phyloP scores from a whole-genome alignment of 352 stramenopile genomes.

The Globisporangium echinulatum region DNA sequence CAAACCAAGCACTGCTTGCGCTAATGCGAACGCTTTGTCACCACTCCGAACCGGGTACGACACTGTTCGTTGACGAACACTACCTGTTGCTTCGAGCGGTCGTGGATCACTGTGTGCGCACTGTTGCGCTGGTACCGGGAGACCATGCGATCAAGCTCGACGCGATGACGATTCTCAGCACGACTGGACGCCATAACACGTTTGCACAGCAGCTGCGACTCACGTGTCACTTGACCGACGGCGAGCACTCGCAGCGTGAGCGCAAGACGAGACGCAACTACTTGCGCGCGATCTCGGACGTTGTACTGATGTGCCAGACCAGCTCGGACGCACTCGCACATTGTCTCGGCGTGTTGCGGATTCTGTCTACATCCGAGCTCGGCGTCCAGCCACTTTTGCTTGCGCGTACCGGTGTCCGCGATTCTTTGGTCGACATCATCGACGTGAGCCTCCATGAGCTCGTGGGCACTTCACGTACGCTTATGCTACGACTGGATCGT shows the following conservation, averaged over 20 bases:
- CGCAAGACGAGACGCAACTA: background rate
- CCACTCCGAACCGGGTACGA: background rate
- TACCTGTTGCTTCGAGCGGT: background rate
- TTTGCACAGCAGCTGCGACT: background rate
- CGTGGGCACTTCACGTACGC: constrained; percentile 2
- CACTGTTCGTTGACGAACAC: background rate
- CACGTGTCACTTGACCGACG: constrained; percentile 1
- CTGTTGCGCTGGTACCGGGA: constrained; percentile 2
- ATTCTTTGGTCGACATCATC: constrained; percentile 10
- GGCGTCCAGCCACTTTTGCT: constrained; percentile 1
- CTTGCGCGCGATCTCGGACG: constrained; percentile 5
- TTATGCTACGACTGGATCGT: constrained; percentile 1
- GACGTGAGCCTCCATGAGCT: background rate
- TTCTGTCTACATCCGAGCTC: constrained; percentile 3
- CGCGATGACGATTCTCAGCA: constrained; percentile 9
- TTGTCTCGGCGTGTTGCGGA: background rate
- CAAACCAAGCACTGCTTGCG: constrained; percentile 4
- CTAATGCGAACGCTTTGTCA: constrained; percentile 3
- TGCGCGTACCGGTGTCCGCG: background rate
- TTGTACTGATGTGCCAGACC: background rate
- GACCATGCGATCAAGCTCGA: constrained; percentile 4
- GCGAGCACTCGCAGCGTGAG: background rate
- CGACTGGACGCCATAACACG: background rate
- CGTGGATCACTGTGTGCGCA: constrained; percentile 5
- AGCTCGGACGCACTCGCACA: background rate